Percentiles rank a stretch among this genome's conserved stretches.
Conservation (phyloP, 768 basidiomycete species). For the Neoboletus magnificus region DNA sequence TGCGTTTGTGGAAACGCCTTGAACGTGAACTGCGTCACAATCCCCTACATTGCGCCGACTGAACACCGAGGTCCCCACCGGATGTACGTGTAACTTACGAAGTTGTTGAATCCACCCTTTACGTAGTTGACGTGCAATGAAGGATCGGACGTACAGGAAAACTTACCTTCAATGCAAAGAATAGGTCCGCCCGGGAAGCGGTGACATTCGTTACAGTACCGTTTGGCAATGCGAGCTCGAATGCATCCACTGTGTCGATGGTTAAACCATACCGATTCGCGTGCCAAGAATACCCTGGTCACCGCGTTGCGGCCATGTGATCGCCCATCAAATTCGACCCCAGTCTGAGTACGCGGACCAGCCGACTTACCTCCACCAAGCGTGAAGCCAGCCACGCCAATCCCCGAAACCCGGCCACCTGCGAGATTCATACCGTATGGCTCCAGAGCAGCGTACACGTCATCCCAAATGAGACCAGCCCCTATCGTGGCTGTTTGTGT, state of each 20-base stretch:
- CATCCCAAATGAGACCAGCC: constrained; percentile 58
- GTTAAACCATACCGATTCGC: constrained; percentile 60
- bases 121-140: background rate
- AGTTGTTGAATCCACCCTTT: constrained; percentile 67
- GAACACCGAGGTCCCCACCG: constrained; percentile 17
- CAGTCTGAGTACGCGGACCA: background rate
- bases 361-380: constrained; percentile 50
- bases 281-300: constrained; percentile 59
- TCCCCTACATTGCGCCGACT: constrained; percentile 44
- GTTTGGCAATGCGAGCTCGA: constrained; percentile 57
- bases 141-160: background rate
- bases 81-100: constrained; percentile 31
- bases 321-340: constrained; percentile 1
- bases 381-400: constrained; percentile 57
- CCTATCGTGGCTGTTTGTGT: constrained; percentile 40
- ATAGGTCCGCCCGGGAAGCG: constrained; percentile 38
- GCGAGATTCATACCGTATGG: constrained; percentile 52
- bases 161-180: constrained; percentile 43
- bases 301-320: constrained; percentile 8
- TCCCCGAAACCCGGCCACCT: constrained; percentile 55
- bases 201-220: constrained; percentile 42
- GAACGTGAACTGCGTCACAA: constrained; percentile 57
- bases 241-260: constrained; percentile 51
- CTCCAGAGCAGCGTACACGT: constrained; percentile 54
- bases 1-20: constrained; percentile 37